phyloP scores from a whole-genome alignment of 352 stramenopile species.

The Phytophthora podocarpi region DNA sequence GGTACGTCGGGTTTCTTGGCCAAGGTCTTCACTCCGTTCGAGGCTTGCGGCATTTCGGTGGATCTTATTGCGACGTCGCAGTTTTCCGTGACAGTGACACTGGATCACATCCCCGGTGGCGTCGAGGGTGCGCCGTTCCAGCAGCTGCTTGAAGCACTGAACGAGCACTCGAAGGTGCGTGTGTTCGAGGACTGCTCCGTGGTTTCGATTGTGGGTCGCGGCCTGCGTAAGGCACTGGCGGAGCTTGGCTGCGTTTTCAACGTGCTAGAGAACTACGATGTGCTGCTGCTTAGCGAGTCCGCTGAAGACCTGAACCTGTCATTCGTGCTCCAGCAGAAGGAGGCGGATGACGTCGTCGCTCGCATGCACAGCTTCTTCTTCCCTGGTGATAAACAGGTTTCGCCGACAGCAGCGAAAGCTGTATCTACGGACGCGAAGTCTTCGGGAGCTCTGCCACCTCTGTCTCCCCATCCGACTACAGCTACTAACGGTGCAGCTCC shows the following conservation, averaged over 20 bases:
- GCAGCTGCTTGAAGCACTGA: conserved; percentile 64
- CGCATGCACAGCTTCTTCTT: conserved; percentile 88
- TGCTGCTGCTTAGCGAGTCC: conserved; percentile 85
- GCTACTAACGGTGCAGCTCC: conserved; percentile 12
- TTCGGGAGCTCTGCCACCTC: conserved; percentile 18
- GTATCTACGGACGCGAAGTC: conserved; percentile 2
- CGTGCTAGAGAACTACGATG: conserved; percentile 85
- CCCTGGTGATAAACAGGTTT: conserved; percentile 18
- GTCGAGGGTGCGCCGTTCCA: conserved; percentile 72
- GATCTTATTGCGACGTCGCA: conserved; percentile 90
- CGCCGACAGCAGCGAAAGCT: conserved; percentile 1
- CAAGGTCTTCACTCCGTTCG: conserved; percentile 87
- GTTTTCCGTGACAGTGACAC: conserved; percentile 88
- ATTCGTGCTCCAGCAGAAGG: conserved; percentile 85
- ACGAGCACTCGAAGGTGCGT: conserved; percentile 74
- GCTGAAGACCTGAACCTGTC: conserved; percentile 91
- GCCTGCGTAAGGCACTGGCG: conserved; percentile 79
- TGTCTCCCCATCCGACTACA: conserved; percentile 25
- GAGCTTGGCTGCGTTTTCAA: conserved; percentile 86
- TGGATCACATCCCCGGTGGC: conserved; percentile 88
- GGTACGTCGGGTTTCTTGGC: conserved; percentile 85
- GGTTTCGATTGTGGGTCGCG: conserved; percentile 86
- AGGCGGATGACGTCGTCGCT: conserved; percentile 77
- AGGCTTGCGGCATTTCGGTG: conserved; percentile 85
- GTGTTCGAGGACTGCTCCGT: conserved; percentile 85